Evolutionary conservation across 331 rosid species (phyloP).

Genomic region (Arachis monticola): DNA sequence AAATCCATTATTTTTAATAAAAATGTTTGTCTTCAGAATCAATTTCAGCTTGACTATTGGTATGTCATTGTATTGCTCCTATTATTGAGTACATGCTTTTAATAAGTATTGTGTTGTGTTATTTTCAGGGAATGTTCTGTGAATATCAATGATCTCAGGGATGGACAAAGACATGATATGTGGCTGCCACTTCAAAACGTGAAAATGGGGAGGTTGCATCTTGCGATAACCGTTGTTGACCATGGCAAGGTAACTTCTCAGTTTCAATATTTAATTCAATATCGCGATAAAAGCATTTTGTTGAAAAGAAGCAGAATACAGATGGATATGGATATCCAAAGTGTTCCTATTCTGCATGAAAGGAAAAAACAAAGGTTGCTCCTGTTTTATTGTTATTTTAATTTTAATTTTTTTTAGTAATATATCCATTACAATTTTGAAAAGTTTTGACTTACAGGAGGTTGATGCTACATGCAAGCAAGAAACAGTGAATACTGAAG

Average conservation of each 20-base stretch:
- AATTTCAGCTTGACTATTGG: too few species aligned
- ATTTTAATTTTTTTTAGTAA: not conserved
- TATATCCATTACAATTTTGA: slow-evolving; percentile 35
- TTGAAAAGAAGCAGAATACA: slow-evolving; percentile 6
- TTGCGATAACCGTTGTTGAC: slow-evolving; percentile 65
- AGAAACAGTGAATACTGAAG: slow-evolving; percentile 51
- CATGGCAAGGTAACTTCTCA: slow-evolving; percentile 55
- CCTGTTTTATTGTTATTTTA: too few species aligned
- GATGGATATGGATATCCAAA: slow-evolving; percentile 1
- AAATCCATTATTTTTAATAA: too few species aligned
- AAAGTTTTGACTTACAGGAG: slow-evolving; percentile 50
- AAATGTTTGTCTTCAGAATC: too few species aligned
- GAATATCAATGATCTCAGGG: slow-evolving; percentile 61
- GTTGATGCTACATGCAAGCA: slow-evolving; percentile 41
- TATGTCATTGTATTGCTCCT: too few species aligned
- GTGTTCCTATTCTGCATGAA: too few species aligned
- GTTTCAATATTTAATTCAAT: not conserved
- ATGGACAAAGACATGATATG: slow-evolving; percentile 78
- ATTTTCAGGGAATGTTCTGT: slow-evolving; percentile 72
- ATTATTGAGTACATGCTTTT: too few species aligned
- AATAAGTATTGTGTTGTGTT: slow-evolving; percentile 9
- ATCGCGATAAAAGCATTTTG: not conserved
- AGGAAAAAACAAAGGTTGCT: too few species aligned
- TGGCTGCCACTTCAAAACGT: slow-evolving; percentile 87
- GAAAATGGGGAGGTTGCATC: slow-evolving; percentile 81